phyloP scores from a whole-genome alignment of 257 asterid genomes.

The Avicennia marina region DNA sequence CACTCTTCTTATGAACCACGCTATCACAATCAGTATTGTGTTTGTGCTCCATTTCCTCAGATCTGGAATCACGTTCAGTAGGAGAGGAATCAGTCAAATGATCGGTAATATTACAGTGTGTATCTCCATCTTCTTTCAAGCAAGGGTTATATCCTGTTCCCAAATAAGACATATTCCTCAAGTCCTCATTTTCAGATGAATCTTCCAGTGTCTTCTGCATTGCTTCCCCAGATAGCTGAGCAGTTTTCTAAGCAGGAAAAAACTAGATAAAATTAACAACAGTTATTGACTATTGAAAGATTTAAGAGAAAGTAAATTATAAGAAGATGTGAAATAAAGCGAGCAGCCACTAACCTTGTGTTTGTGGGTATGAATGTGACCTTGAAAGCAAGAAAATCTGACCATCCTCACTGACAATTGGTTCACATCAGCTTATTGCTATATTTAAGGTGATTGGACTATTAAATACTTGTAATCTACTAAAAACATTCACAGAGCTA shows the following conservation, averaged over 20 bases:
- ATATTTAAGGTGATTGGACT: slow-evolving; percentile 21
- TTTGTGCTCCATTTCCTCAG: slow-evolving; percentile 55
- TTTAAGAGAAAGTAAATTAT: not conserved
- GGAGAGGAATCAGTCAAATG: slow-evolving; percentile 42
- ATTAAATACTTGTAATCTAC: slow-evolving; percentile 27
- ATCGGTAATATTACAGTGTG: slow-evolving; percentile 24
- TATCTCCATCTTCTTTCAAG: slow-evolving; percentile 29
- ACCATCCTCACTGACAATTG: slow-evolving; percentile 47
- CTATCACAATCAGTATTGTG: slow-evolving; percentile 36
- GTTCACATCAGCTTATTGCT: slow-evolving; percentile 42
- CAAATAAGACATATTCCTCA: slow-evolving; percentile 22
- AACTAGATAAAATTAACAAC: slow-evolving; percentile 11
- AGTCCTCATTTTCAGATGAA: slow-evolving; percentile 33
- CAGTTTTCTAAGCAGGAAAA: slow-evolving; percentile 49
- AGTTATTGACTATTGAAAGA: not conserved
- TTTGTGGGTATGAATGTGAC: slow-evolving; percentile 53
- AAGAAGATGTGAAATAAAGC: not conserved
- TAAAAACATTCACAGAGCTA: slow-evolving; percentile 16
- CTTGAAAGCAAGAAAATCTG: slow-evolving; percentile 87
- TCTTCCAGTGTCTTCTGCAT: slow-evolving; percentile 63
- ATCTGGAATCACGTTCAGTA: slow-evolving; percentile 43
- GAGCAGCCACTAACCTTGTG: slow-evolving; percentile 63
- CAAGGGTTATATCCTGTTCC: slow-evolving; percentile 26
- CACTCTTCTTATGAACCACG: slow-evolving; percentile 14
- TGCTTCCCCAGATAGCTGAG: slow-evolving; percentile 49